These are phyloP conservation scores for Zea mays DNA, from an alignment of 176 grass and related monocot genomes.

Conservation along the genomic window Zm-B73-REFERENCE-NAM-5.0 NC_050098.1:175557001-175557500, in stretches of 20 bases:
- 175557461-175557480: background rate
- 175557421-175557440: constrained; percentile 14
- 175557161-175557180: background rate
- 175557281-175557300: background rate
- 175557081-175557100: background rate
- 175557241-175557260: background rate
- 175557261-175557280: background rate
- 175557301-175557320: background rate
- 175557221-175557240: background rate
- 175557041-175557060: background rate
- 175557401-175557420: constrained; percentile 23
- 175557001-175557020: background rate
- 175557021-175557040: background rate
- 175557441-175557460: background rate
- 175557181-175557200: background rate
- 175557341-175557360: background rate
- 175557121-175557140: background rate
- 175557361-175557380: constrained; percentile 37
- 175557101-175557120: background rate
- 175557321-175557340: background rate
- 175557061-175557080: background rate
- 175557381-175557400: constrained; percentile 50
- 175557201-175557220: background rate
- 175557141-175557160: background rate
- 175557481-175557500: background rate